These are phyloP conservation scores for Sindora glabra DNA, from an alignment of 306 rosid genomes.

Conservation along the genomic window DNA sequence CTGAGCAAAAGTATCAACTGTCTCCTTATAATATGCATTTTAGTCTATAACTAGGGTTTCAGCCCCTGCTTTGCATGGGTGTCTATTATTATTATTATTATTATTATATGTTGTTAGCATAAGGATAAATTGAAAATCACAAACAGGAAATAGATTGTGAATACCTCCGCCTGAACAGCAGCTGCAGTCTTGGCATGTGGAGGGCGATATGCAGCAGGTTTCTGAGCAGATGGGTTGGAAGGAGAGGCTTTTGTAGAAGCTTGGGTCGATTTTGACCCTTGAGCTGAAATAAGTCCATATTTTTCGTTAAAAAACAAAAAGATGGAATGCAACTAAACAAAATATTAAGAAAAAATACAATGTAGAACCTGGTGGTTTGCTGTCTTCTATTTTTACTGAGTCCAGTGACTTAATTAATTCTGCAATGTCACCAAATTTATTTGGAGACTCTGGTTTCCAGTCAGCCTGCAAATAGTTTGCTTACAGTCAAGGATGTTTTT, in stretches of 20 bases:
- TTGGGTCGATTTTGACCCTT: conserved; percentile 44
- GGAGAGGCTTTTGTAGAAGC: conserved; percentile 31
- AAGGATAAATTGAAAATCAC: neutral
- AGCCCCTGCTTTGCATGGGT: too few relatives aligned
- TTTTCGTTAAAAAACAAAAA: conserved; percentile 13
- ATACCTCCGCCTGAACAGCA: conserved; percentile 82
- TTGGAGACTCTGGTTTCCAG: conserved; percentile 84
- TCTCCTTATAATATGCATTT: too few relatives aligned
- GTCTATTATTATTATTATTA: too few relatives aligned
- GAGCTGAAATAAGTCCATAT: conserved; percentile 42
- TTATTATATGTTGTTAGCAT: too few relatives aligned
- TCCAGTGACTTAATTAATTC: conserved; percentile 57
- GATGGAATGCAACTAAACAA: neutral
- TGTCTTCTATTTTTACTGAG: conserved; percentile 48
- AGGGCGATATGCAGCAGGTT: conserved; percentile 90
- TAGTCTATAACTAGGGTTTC: too few relatives aligned
- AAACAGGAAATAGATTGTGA: neutral
- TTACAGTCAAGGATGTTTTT: neutral
- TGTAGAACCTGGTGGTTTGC: conserved; percentile 56
- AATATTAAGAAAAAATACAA: conserved; percentile 2
- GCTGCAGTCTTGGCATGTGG: conserved; percentile 86
- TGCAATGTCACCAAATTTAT: conserved; percentile 53
- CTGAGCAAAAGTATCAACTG: neutral
- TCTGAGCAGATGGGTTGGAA: conserved; percentile 47
- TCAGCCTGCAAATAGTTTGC: conserved; percentile 53